Percentiles rank a stretch among this genome's conserved stretches.
Evolutionary conservation across 768 basidiomycete species (phyloP).

Genomic region (Amanita rubescens): DNA sequence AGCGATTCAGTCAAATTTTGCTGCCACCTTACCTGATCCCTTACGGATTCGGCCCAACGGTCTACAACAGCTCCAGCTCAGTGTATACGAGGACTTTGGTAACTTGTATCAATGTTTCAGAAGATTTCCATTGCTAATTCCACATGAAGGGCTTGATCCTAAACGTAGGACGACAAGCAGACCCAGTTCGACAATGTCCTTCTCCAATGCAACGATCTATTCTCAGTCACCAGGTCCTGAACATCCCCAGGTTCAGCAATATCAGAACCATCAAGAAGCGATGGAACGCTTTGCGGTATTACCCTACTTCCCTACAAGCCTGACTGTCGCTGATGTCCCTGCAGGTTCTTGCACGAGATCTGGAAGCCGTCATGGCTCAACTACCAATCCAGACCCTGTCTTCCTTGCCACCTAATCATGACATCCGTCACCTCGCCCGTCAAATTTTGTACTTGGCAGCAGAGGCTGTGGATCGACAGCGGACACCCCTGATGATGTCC

Average conservation of each 20-base stretch:
- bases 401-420: constrained; percentile 73
- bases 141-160: constrained; percentile 32
- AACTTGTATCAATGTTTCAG: constrained; percentile 8
- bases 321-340: constrained; percentile 5
- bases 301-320: not conserved
- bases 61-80: constrained; percentile 71
- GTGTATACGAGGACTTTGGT: constrained; percentile 97
- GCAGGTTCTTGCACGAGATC: constrained; percentile 44
- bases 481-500: constrained; percentile 86
- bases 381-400: constrained; percentile 66
- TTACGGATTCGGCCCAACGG: constrained; percentile 81
- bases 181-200: constrained; percentile 66
- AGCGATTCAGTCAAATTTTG: constrained; percentile 63
- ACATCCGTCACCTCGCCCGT: constrained; percentile 77
- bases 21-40: constrained; percentile 75
- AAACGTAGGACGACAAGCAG: constrained; percentile 55
- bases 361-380: constrained; percentile 76
- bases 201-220: constrained; percentile 44
- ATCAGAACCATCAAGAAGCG: constrained; percentile 68
- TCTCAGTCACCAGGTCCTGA: constrained; percentile 61
- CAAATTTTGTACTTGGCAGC: constrained; percentile 80
- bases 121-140: constrained; percentile 2
- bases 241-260: constrained; percentile 30
- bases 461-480: constrained; percentile 70
- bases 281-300: constrained; percentile 76